Percentiles rank a stretch among this genome's conserved stretches.
Evolutionary conservation across 75 land plant species (phyloP).

Genomic region (Pseudotsuga menziesii): DNA sequence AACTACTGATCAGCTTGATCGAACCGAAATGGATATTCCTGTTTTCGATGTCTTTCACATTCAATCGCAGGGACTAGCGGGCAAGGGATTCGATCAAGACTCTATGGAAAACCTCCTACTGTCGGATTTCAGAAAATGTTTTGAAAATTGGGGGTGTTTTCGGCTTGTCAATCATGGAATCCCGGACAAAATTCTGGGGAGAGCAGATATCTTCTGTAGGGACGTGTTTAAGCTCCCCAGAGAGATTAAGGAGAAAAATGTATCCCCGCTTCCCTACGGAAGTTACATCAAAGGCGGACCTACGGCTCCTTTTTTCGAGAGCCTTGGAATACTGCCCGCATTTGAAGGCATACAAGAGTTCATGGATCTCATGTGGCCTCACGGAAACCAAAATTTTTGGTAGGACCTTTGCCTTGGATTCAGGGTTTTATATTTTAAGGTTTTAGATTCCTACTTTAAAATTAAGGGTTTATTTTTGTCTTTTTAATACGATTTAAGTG

Average conservation of each 20-base stretch:
- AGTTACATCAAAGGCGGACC: slow-evolving; percentile 14
- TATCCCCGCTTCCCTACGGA: slow-evolving; percentile 8
- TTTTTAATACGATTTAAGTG: background rate
- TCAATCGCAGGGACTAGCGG: too few species aligned
- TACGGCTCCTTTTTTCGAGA: slow-evolving; percentile 17
- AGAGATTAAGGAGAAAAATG: slow-evolving; percentile 26
- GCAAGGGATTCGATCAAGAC: too few species aligned
- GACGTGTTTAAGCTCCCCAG: slow-evolving; percentile 34
- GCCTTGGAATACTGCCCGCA: slow-evolving; percentile 19
- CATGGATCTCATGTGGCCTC: slow-evolving; percentile 35
- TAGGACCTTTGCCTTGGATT: background rate
- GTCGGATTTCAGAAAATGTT: background rate
- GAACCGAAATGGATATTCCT: too few species aligned
- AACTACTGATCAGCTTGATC: too few species aligned
- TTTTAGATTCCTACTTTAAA: too few species aligned
- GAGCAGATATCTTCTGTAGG: background rate
- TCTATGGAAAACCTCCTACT: too few species aligned
- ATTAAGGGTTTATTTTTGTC: background rate
- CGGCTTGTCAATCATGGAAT: slow-evolving; percentile 1
- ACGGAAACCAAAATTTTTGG: slow-evolving; percentile 32
- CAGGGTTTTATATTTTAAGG: background rate
- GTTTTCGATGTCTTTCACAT: background rate
- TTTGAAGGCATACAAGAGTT: slow-evolving; percentile 6
- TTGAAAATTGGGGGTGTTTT: background rate
- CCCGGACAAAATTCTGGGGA: background rate